These are phyloP conservation scores for Symbiodinium natans DNA, from an alignment of 73 alveolate genomes.

Conservation along the genomic window DNA sequence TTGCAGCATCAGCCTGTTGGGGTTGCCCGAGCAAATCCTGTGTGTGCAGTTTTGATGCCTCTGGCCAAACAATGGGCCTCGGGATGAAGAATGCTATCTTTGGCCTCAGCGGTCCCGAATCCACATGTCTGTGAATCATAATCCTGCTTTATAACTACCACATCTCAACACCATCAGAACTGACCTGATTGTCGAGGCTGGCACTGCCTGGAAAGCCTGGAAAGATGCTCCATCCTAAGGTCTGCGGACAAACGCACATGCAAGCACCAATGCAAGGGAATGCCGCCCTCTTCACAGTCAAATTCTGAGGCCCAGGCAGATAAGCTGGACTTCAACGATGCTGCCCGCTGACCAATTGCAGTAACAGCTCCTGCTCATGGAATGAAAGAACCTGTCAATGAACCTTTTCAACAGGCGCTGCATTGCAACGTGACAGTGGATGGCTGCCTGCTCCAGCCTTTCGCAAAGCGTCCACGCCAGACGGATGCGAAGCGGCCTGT, in stretches of 20 bases:
- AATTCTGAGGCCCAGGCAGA: not conserved
- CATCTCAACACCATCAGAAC: too few species aligned
- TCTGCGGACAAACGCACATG: too few species aligned
- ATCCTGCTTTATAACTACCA: too few species aligned
- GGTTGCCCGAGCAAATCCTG: too few species aligned
- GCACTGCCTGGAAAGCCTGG: constrained; percentile 22
- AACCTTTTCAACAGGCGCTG: too few species aligned
- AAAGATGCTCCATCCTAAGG: constrained; percentile 6
- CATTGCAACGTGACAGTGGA: not conserved
- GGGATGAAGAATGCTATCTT: constrained; percentile 9
- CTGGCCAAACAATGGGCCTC: too few species aligned
- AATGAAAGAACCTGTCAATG: not conserved
- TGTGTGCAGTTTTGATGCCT: too few species aligned
- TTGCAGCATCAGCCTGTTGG: not conserved
- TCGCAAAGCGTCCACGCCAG: constrained; percentile 64
- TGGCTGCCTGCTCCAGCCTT: constrained; percentile 67
- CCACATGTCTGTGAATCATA: not conserved
- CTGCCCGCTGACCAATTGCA: constrained; percentile 81
- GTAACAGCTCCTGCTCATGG: constrained; percentile 37
- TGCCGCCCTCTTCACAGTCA: too few species aligned
- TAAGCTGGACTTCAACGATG: constrained; percentile 27
- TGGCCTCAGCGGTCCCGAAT: too few species aligned
- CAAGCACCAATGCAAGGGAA: too few species aligned
- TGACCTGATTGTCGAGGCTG: not conserved
- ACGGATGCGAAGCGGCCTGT: constrained; percentile 24